Conservation (phyloP, 2,329 filamentous ascomycete genomes). For the Zarea fungicola region DNA sequence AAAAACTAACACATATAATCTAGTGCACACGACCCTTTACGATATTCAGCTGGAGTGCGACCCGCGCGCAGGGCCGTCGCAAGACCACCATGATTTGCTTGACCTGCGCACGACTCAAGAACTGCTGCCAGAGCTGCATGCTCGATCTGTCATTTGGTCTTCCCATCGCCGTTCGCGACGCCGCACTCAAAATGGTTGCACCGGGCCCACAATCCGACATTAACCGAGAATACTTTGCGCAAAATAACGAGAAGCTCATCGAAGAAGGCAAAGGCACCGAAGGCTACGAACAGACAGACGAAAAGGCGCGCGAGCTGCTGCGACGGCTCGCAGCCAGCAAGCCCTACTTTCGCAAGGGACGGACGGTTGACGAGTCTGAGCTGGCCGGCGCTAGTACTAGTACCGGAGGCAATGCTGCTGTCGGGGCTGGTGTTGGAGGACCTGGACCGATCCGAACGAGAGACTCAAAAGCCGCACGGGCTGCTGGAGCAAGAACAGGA, state of each 20-base stretch:
- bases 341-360: slow-evolving; percentile 88
- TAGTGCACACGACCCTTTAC: slow-evolving; percentile 90
- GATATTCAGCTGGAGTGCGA: slow-evolving; percentile 89
- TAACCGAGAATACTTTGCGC: slow-evolving; percentile 95
- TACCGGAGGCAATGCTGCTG: slow-evolving; percentile 39
- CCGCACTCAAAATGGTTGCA: slow-evolving; percentile 94
- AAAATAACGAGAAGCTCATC: slow-evolving; percentile 93
- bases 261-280: slow-evolving; percentile 85
- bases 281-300: slow-evolving; percentile 93
- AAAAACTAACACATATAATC: slow-evolving; percentile 16
- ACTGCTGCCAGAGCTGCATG: slow-evolving; percentile 99
- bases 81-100: slow-evolving; percentile 94
- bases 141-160: slow-evolving; percentile 93
- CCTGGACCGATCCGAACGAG: slow-evolving; percentile 76
- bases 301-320: slow-evolving; percentile 87
- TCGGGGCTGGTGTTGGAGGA: slow-evolving; percentile 54
- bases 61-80: slow-evolving; percentile 79
- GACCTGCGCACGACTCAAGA: slow-evolving; percentile 94
- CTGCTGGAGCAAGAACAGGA: slow-evolving; percentile 44
- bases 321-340: slow-evolving; percentile 83
- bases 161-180: slow-evolving; percentile 91
- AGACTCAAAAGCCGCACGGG: slow-evolving; percentile 50
- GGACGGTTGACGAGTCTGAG: slow-evolving; percentile 59
- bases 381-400: slow-evolving; percentile 30
- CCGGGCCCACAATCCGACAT: slow-evolving; percentile 88